phyloP scores from a whole-genome alignment of 257 asterid genomes.

The Solanum chiquidenum region DNA sequence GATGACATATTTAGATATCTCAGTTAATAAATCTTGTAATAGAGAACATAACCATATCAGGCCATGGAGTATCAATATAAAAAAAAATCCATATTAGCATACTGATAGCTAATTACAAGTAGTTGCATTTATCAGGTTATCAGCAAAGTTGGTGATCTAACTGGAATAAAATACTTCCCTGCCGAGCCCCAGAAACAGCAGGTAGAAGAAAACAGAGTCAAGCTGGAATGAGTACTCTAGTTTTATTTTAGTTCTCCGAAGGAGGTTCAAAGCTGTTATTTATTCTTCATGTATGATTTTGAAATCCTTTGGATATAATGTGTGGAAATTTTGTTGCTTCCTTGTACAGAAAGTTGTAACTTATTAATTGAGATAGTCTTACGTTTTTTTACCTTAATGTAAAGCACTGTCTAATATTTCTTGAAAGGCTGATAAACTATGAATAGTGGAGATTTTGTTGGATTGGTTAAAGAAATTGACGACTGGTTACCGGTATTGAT shows the following conservation, averaged over 20 bases:
- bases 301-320: neutral
- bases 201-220: constrained; percentile 52
- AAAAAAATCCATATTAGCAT: neutral
- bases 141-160: constrained; percentile 68
- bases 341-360: constrained; percentile 1
- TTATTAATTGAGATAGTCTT: neutral
- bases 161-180: constrained; percentile 82
- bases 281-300: neutral
- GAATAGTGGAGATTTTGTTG: neutral
- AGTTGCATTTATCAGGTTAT: constrained; percentile 37
- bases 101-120: neutral
- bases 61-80: neutral
- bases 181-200: constrained; percentile 72
- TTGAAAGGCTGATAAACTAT: neutral
- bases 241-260: neutral
- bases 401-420: neutral
- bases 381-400: neutral
- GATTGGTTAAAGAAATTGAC: neutral
- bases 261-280: neutral
- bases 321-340: constrained; percentile 1
- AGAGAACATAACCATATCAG: neutral
- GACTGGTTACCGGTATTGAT: neutral
- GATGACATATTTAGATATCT: neutral
- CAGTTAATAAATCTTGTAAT: neutral
- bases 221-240: constrained; percentile 40